A percentile compares a stretch with the other conserved stretches of the same genome.
Conservation (phyloP, 1,284 basidiomycete species). For the Meira miltonrushii region DNA sequence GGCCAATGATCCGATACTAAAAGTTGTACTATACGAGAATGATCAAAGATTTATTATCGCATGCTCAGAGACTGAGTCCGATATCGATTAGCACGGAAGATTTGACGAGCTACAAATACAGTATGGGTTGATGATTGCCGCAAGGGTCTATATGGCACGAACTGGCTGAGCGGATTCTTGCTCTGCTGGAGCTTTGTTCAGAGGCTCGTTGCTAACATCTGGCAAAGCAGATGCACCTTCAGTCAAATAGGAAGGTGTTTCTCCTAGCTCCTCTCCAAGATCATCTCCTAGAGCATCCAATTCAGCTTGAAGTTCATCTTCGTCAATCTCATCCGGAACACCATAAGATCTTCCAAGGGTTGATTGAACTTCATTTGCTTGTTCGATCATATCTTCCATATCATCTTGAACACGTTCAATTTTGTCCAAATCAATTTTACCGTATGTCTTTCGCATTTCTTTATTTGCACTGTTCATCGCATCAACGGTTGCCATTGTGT, state of each 20-base stretch:
- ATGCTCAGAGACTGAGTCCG: no score
- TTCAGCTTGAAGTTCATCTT: constrained; percentile 92
- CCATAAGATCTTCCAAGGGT: constrained; percentile 86
- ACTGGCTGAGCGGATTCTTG: neutral
- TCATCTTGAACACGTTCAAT: constrained; percentile 70
- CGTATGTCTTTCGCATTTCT: constrained; percentile 93
- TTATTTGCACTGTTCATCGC: constrained; percentile 98
- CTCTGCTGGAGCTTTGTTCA: neutral
- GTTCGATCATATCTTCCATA: constrained; percentile 95
- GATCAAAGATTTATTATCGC: no score
- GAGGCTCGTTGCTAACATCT: neutral
- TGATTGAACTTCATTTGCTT: constrained; percentile 97
- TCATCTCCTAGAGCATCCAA: constrained; percentile 35
- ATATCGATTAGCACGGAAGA: no score
- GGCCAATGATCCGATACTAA: neutral
- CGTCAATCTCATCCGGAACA: constrained; percentile 95
- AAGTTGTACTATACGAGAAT: no score
- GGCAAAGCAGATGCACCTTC: neutral
- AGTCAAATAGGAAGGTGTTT: constrained; percentile 6
- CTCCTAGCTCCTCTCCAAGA: constrained; percentile 5
- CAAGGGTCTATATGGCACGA: no score
- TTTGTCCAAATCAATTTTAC: constrained; percentile 95
- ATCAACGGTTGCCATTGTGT: constrained; percentile 99
- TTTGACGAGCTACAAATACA: no score
- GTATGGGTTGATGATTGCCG: no score